phyloP scores from a whole-genome alignment of 164 flowering plant species.

The Sedum album region DNA sequence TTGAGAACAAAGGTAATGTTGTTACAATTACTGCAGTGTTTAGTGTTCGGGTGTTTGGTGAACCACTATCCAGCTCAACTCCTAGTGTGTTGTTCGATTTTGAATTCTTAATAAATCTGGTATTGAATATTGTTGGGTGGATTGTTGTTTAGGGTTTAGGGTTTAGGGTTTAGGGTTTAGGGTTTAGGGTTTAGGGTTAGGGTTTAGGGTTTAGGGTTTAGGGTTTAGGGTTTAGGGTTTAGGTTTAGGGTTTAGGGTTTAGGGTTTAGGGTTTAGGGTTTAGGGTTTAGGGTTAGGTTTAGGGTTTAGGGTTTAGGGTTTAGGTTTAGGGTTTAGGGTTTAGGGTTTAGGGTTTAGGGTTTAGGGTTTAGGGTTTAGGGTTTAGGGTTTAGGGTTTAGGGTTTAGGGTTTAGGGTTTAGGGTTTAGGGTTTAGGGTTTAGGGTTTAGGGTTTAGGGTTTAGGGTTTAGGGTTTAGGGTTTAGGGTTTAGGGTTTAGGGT shows the following conservation, averaged over 20 bases:
- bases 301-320: slow-evolving; percentile 3
- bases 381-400: neutral
- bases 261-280: slow-evolving; percentile 10
- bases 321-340: slow-evolving; percentile 3
- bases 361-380: slow-evolving; percentile 2
- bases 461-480: neutral
- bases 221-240: slow-evolving; percentile 2
- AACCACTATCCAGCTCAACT: too few relatives aligned
- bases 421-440: neutral
- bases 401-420: neutral
- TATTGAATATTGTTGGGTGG: too few relatives aligned
- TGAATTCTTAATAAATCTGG: too few relatives aligned
- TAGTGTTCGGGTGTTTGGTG: too few relatives aligned
- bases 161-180: slow-evolving; percentile 10
- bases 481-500: neutral
- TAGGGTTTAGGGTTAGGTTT: slow-evolving; percentile 10
- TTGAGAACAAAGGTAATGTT: too few relatives aligned
- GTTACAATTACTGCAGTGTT: too few relatives aligned
- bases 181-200: neutral
- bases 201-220: slow-evolving; percentile 1
- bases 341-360: neutral
- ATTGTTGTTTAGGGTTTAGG: slow-evolving; percentile 10
- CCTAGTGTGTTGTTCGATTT: too few relatives aligned
- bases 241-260: slow-evolving; percentile 9
- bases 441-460: slow-evolving; percentile 2